These are phyloP conservation scores for Oryza coarctata DNA, from an alignment of 176 grass and related monocot genomes.

Conservation along the genomic window DNA sequence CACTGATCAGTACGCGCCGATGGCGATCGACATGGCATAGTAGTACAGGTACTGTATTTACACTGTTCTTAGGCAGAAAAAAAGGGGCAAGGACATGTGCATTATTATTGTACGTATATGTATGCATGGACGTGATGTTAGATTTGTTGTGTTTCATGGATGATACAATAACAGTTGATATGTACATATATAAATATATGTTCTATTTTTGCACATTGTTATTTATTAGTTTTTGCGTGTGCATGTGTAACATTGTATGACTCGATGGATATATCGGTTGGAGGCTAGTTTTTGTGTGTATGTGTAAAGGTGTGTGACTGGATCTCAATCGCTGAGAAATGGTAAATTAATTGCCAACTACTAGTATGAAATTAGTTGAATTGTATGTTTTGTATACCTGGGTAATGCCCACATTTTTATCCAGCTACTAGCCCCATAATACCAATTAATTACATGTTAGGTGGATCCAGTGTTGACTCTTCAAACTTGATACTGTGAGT, in stretches of 20 bases:
- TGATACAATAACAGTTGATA: too few species aligned
- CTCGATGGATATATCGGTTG: too few species aligned
- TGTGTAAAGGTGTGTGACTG: too few species aligned
- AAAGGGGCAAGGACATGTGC: background rate
- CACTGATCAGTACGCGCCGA: background rate
- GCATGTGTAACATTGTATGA: too few species aligned
- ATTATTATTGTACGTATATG: background rate
- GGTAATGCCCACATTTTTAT: background rate
- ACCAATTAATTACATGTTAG: background rate
- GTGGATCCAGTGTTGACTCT: background rate
- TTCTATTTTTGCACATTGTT: too few species aligned
- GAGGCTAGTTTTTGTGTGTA: too few species aligned
- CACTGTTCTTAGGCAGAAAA: background rate
- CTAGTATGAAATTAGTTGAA: too few species aligned
- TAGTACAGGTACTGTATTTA: background rate
- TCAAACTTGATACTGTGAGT: background rate
- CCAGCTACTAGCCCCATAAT: background rate
- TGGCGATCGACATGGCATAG: background rate
- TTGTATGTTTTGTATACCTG: too few species aligned
- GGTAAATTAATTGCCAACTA: too few species aligned
- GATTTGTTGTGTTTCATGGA: too few species aligned
- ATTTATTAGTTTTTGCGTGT: too few species aligned
- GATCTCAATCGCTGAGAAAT: background rate
- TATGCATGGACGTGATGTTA: background rate
- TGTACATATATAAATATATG: background rate